phyloP scores from a whole-genome alignment of 352 stramenopile genomes.

The Pythium dissotocum region DNA sequence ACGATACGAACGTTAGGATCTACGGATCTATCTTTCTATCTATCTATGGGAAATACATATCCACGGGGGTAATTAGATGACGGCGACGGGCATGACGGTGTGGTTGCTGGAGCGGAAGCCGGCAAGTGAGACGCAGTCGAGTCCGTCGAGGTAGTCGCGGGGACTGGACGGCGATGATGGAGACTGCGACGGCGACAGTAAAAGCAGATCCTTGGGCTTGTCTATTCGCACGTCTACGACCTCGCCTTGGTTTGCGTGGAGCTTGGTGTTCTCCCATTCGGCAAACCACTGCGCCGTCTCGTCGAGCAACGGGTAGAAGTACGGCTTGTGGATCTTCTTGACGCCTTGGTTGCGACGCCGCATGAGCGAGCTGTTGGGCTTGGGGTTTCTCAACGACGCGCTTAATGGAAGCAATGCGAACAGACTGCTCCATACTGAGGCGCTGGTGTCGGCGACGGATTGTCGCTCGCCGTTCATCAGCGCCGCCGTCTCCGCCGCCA shows the following conservation, averaged over 20 bases:
- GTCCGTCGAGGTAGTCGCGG: slow-evolving; percentile 11
- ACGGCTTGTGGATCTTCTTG: slow-evolving; percentile 51
- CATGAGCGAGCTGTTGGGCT: slow-evolving; percentile 12
- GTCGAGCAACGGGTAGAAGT: slow-evolving; percentile 63
- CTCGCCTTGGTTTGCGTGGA: background rate
- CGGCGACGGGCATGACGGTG: slow-evolving; percentile 23
- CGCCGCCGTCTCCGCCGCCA: slow-evolving; percentile 15
- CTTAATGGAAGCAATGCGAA: background rate
- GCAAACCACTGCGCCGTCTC: slow-evolving; percentile 51
- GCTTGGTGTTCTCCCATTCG: slow-evolving; percentile 39
- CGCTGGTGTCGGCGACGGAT: background rate
- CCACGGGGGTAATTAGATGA: background rate
- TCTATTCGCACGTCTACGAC: slow-evolving; percentile 22
- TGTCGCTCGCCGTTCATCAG: slow-evolving; percentile 13
- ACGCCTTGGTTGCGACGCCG: slow-evolving; percentile 19
- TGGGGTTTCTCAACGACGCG: background rate
- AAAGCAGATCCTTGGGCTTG: slow-evolving; percentile 13
- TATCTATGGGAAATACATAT: background rate
- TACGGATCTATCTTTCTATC: background rate
- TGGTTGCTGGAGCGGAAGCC: slow-evolving; percentile 21
- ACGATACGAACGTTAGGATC: background rate
- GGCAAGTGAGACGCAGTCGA: slow-evolving; percentile 20
- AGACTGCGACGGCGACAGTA: background rate
- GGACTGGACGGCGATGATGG: background rate
- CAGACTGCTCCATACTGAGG: background rate